Base-by-base conservation (phyloP, 1,139 yeast species). In the Lodderomyces orthopsilosis region DNA sequence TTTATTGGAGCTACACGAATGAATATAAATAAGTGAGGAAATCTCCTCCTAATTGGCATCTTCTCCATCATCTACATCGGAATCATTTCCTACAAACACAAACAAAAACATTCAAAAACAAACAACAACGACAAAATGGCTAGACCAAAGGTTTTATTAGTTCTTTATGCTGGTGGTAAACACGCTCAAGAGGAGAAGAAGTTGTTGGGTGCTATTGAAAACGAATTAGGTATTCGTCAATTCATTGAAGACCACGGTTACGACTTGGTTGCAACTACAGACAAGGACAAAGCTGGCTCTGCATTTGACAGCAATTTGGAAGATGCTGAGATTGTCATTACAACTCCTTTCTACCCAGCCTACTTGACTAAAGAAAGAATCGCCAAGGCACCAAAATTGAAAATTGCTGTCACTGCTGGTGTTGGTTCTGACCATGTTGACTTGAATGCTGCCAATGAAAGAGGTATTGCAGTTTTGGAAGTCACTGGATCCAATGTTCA, bases 381-480 rank as follows among this genome's bases (percentile, higher is more conserved):
- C 51, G 81, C 66, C 41, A 77, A 79, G 58, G 93, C 94, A 40
- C 82, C 83, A 59, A 85, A 85, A 50, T 75, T 86, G 65, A 85
- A 85, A 69, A 62, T 83, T 46, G 74, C 85, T 51, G 71, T 85
- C 55, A 86, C 93, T 41, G 94, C 94, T 7, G 95, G 94, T 52
- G 91, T 86, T 48, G 95, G 95, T 7, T 82, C 89, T 9, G 95
- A 86, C 61, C 94, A 86, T 63, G 72, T 85, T 51, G 94, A 85
- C 57, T 74, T 86, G 56, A 74, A 75, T 52, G 87, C 87, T 52
- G 89, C 90, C 52, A 83, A 84, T 61, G 78, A 79, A 56, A 61
- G 64, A 43, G 74, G 71, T 40, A 77, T 86, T 56, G 75, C 85
- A 14, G 94, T 86, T 18, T 68, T 81, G 42, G 94, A 85, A 66